These are phyloP conservation scores for Micractinium conductrix DNA, from an alignment of 139 green algal species.

Conservation along the genomic window DNA sequence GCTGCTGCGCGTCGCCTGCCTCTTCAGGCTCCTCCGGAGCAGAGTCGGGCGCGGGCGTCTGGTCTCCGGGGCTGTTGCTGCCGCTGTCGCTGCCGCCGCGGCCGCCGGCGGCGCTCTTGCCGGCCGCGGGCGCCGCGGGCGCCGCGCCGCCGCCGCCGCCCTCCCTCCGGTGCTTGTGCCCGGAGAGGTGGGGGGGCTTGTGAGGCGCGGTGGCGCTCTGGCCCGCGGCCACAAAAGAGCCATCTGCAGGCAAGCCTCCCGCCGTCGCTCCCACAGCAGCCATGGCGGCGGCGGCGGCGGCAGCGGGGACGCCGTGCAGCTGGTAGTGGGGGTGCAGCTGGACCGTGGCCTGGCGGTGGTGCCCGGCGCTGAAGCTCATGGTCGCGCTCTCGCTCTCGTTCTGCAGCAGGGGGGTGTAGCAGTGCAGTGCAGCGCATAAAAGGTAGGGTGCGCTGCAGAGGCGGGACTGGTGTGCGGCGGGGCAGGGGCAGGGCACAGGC, in stretches of 20 bases:
- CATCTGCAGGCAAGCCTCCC: too few relatives aligned
- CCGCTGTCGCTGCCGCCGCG: constrained; percentile 59
- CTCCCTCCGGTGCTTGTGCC: constrained; percentile 36
- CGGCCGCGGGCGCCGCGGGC: not conserved
- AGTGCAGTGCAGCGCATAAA: too few relatives aligned
- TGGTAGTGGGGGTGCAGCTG: constrained; percentile 2
- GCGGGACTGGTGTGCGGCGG: too few relatives aligned
- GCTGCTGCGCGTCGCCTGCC: not conserved
- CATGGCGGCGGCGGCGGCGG: not conserved
- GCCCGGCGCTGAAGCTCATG: not conserved
- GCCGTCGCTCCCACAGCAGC: too few relatives aligned
- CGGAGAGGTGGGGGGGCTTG: constrained; percentile 16
- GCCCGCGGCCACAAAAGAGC: too few relatives aligned
- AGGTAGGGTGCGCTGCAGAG: too few relatives aligned
- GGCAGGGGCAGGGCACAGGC: too few relatives aligned
- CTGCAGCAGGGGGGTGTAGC: too few relatives aligned
- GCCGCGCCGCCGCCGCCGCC: not conserved
- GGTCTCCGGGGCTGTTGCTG: constrained; percentile 55
- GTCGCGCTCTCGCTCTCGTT: constrained; percentile 29
- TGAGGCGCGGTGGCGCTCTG: too few relatives aligned
- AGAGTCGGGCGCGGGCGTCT: constrained; percentile 4
- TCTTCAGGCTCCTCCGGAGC: not conserved
- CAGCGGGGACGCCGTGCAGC: too few relatives aligned
- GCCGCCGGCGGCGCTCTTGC: not conserved
- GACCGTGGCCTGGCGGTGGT: not conserved